These are phyloP conservation scores for Irpex lacteus DNA, from an alignment of 1,284 basidiomycete species.

Conservation along the genomic window DNA sequence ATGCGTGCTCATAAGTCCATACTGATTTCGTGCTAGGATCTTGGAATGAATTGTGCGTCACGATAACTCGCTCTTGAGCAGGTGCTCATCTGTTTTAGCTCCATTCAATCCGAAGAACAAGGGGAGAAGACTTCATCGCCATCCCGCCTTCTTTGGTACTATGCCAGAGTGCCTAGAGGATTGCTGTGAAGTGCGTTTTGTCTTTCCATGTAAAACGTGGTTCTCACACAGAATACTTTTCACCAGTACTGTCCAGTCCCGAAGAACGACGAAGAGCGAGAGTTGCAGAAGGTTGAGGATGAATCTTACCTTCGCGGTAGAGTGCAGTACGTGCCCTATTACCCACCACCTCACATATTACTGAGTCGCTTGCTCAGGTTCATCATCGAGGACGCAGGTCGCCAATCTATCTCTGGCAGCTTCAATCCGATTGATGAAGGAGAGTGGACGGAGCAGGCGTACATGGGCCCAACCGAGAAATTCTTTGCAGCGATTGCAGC, in stretches of 20 bases:
- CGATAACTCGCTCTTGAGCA: not conserved
- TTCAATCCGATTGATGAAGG: constrained; percentile 67
- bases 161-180: constrained; percentile 55
- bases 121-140: constrained; percentile 53
- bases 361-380: constrained; percentile 34
- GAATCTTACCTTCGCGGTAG: constrained; percentile 51
- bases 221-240: not conserved
- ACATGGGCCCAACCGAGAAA: constrained; percentile 48
- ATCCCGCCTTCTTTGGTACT: constrained; percentile 60
- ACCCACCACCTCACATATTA: not conserved
- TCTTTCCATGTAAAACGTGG: not conserved
- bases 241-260: constrained; percentile 48
- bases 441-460: constrained; percentile 60
- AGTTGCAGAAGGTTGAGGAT: constrained; percentile 49
- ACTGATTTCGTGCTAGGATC: constrained; percentile 27
- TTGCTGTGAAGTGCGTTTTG: constrained; percentile 48
- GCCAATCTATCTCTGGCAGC: constrained; percentile 57
- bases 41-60: constrained; percentile 56
- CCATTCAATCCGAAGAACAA: constrained; percentile 63
- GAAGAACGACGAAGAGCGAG: constrained; percentile 47
- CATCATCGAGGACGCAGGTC: constrained; percentile 56
- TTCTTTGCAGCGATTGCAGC: constrained; percentile 52
- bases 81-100: constrained; percentile 31
- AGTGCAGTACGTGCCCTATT: constrained; percentile 36
- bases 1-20: not conserved